These are phyloP conservation scores for Lepraria neglecta DNA, from an alignment of 495 filamentous ascomycete genomes.

Conservation along the genomic window DNA sequence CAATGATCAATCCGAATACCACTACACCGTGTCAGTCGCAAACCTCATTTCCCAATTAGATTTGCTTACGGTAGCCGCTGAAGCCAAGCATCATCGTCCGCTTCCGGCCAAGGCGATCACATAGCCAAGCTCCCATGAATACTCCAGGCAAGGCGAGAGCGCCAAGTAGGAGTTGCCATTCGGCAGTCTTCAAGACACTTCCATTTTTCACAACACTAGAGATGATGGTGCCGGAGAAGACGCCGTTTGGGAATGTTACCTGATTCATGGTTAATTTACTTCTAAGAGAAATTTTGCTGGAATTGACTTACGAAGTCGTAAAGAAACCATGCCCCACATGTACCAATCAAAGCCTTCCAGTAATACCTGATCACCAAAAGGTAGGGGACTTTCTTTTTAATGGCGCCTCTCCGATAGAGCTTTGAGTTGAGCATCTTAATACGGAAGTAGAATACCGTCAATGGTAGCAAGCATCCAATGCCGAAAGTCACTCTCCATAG, in stretches of 20 bases:
- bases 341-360: slow-evolving; percentile 45
- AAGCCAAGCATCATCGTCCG: slow-evolving; percentile 52
- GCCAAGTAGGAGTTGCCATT: slow-evolving; percentile 48
- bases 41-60: neutral
- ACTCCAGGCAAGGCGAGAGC: slow-evolving; percentile 44
- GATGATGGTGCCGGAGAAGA: slow-evolving; percentile 47
- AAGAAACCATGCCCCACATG: slow-evolving; percentile 47
- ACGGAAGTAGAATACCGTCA: slow-evolving; percentile 49
- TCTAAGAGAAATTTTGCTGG: neutral
- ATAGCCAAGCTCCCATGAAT: slow-evolving; percentile 45
- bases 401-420: slow-evolving; percentile 45
- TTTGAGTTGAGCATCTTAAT: slow-evolving; percentile 47
- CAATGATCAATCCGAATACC: slow-evolving; percentile 48
- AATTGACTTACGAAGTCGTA: slow-evolving; percentile 38
- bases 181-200: slow-evolving; percentile 36
- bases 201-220: slow-evolving; percentile 37
- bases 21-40: slow-evolving; percentile 17
- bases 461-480: slow-evolving; percentile 45
- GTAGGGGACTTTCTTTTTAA: slow-evolving; percentile 45
- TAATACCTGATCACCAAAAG: slow-evolving; percentile 40
- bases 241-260: slow-evolving; percentile 43
- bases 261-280: slow-evolving; percentile 28
- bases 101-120: slow-evolving; percentile 43
- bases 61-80: slow-evolving; percentile 34
- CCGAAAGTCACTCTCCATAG: slow-evolving; percentile 50